Evolutionary conservation across 1,139 yeast genomes (phyloP), one percentile per base, ranked within the genome.

Genomic region (Protomyces arabidopsidicola): DNA sequence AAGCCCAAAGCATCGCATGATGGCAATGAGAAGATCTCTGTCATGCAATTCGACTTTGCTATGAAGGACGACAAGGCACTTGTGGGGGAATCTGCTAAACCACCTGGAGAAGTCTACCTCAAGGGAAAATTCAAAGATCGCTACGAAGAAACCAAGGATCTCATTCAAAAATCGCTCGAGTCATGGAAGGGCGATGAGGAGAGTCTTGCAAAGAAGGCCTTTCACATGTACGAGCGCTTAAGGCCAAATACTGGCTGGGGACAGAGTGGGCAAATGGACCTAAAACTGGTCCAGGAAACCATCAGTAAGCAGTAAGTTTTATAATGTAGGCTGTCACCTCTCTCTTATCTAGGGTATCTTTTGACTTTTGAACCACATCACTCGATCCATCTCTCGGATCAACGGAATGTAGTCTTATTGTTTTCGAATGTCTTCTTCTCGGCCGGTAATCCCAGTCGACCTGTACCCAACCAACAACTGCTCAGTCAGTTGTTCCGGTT

Each of bases 171-270:
- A 12, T n/a, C 61, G 18, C 50, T 57, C 24, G 16, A 22, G 36
- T 48, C 39, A 9, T 57, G 61, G 61, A 50, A 36, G n/a, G 55
- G 51, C 2, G 48, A 38, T 50, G 61, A 50, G 39, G 61, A 48
- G 36, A 54, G 36, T 12, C 38, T 57, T 27, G 55, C 36, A n/a
- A 22, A 20, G 51, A 51, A 50, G 55, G 61, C 55, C 38, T 57
- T 57, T 24, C 61, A 51, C 27, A 35, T 57, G 55, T 57, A 57
- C 27, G 61, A 57, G 53, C 27, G 34, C 22, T 57, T 57, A 50
- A 12, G 61, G 24, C 61, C 61, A 8, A 55, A 50, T n/a, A 55
- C 55, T 6, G 45, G 42, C 18, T 57, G 61, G 61, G 61, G 61
- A 35, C 55, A 50, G 24, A 36, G n/a, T n/a, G 61, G 61, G 3